Evolutionary conservation across 441 rosid genomes (phyloP).

Genomic region (Bocquillonia castaneifolia): DNA sequence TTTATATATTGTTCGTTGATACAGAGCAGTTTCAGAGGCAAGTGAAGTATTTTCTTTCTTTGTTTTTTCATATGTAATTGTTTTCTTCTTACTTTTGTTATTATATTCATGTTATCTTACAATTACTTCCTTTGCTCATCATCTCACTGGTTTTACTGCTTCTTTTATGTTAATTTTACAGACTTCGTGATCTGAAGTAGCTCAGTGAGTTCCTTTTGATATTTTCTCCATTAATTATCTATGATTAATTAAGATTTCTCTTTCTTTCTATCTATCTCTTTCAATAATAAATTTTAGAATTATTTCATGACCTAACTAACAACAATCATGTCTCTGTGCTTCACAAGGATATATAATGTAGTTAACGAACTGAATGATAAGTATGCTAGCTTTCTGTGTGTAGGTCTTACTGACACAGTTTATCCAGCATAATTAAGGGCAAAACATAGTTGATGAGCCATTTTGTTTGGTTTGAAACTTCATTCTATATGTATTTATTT

Average conservation of each 20-base stretch:
- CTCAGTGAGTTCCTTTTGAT: slow-evolving; percentile 47
- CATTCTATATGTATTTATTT: too few relatives aligned
- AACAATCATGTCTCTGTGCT: slow-evolving; percentile 3
- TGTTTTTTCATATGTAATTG: neutral
- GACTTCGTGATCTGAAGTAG: slow-evolving; percentile 77
- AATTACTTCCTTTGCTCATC: too few relatives aligned
- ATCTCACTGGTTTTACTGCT: too few relatives aligned
- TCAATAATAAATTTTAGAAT: neutral
- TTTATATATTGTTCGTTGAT: slow-evolving; percentile 57
- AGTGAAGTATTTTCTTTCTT: slow-evolving; percentile 26
- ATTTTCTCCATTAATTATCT: neutral
- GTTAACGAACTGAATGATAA: neutral
- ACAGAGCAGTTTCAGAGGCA: slow-evolving; percentile 70
- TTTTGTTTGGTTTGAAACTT: too few relatives aligned
- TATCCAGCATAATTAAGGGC: too few relatives aligned
- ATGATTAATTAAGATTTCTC: too few relatives aligned
- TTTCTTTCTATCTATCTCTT: too few relatives aligned
- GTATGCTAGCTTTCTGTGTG: neutral
- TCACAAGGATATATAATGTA: neutral
- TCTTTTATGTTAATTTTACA: too few relatives aligned
- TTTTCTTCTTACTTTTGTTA: neutral
- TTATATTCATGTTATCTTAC: too few relatives aligned
- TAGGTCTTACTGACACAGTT: slow-evolving; percentile 58
- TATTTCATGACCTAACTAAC: too few relatives aligned
- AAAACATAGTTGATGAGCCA: too few relatives aligned